Conservation (phyloP, 768 basidiomycete genomes). For the Collybiopsis confluens region DNA sequence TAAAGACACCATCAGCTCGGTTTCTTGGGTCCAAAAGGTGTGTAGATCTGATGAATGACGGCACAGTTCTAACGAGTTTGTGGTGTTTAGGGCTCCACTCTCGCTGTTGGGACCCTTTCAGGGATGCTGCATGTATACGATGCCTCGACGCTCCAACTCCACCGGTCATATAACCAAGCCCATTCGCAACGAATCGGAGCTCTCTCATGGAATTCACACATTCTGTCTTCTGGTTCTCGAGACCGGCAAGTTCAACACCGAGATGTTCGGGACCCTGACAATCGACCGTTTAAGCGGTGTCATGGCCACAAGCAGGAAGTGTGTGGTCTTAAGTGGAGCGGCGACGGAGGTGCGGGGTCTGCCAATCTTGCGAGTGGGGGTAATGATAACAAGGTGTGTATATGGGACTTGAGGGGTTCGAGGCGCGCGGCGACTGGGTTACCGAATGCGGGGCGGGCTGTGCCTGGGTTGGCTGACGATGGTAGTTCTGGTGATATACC, state of each 20-base stretch:
- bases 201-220: conserved; percentile 87
- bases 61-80: not conserved
- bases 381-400: conserved; percentile 98
- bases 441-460: conserved; percentile 20
- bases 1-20: conserved; percentile 75
- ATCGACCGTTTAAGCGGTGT: conserved; percentile 65
- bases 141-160: conserved; percentile 66
- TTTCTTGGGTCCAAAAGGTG: conserved; percentile 87
- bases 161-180: conserved; percentile 80
- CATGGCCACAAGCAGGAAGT: conserved; percentile 89
- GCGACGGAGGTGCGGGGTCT: conserved; percentile 32
- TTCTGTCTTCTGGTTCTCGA: conserved; percentile 86
- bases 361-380: conserved; percentile 87
- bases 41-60: not conserved
- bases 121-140: conserved; percentile 94
- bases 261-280: conserved; percentile 74
- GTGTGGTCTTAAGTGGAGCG: conserved; percentile 92
- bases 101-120: conserved; percentile 90
- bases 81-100: conserved; percentile 61
- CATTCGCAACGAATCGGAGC: conserved; percentile 90
- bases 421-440: conserved; percentile 33
- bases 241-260: conserved; percentile 90
- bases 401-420: conserved; percentile 86
- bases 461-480: conserved; percentile 20
- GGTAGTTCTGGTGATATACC: conserved; percentile 52